Conservation (phyloP, 441 rosid species). For the Gossypium laxum region DNA sequence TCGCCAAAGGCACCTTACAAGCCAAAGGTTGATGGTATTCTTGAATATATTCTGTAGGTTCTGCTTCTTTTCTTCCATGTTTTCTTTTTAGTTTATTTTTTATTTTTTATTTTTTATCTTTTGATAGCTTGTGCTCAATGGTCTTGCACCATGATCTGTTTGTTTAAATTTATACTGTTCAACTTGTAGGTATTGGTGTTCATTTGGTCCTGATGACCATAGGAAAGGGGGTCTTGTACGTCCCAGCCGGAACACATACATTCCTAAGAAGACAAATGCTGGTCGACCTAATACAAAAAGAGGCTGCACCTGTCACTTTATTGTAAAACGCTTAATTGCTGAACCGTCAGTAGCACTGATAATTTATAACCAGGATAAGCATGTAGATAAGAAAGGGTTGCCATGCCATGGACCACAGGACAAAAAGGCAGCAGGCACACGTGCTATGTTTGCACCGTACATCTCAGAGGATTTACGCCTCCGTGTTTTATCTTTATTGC, state of each 20-base stretch:
- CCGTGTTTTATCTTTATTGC: constrained; percentile 60
- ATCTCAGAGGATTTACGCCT: constrained; percentile 88
- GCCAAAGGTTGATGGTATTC: constrained; percentile 83
- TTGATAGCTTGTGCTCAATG: background rate
- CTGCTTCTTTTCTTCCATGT: constrained; percentile 6
- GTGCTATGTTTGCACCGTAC: constrained; percentile 90
- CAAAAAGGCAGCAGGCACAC: constrained; percentile 81
- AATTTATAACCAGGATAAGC: constrained; percentile 75
- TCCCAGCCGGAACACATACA: constrained; percentile 69
- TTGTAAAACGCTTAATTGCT: constrained; percentile 75
- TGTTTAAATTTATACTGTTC: constrained; percentile 11
- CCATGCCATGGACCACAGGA: constrained; percentile 94
- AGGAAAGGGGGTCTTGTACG: constrained; percentile 70
- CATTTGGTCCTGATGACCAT: constrained; percentile 89
- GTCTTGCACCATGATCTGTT: background rate
- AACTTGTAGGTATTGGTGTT: constrained; percentile 79
- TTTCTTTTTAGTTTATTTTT: background rate
- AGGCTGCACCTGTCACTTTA: constrained; percentile 89
- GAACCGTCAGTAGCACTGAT: constrained; percentile 73
- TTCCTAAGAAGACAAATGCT: constrained; percentile 69
- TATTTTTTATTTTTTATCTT: background rate
- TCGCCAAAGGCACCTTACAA: constrained; percentile 43
- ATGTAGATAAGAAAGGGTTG: constrained; percentile 69
- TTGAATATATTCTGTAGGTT: constrained; percentile 79
- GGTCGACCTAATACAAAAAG: constrained; percentile 87